phyloP scores from a whole-genome alignment of 352 stramenopile genomes.

The Pythium apleroticum region DNA sequence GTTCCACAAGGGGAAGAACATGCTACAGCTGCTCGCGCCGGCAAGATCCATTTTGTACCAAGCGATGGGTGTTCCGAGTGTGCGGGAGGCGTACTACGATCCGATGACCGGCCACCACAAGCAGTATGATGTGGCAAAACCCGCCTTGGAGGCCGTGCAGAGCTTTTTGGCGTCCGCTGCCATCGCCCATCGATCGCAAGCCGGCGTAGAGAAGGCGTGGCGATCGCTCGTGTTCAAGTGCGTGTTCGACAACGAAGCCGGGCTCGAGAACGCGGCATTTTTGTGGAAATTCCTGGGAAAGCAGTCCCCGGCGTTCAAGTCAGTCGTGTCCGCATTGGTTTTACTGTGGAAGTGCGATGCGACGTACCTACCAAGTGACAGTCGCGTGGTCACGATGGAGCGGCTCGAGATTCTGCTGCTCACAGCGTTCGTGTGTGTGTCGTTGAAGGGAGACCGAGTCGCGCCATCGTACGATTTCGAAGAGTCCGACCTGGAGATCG shows the following conservation, averaged over 20 bases:
- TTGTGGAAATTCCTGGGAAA: constrained; percentile 43
- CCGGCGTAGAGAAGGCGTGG: constrained; percentile 41
- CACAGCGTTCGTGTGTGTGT: constrained; percentile 45
- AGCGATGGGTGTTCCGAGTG: constrained; percentile 39
- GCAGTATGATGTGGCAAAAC: constrained; percentile 7
- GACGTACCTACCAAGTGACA: constrained; percentile 28
- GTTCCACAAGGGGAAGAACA: constrained; percentile 32
- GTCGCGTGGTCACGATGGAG: constrained; percentile 34
- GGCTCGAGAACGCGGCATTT: constrained; percentile 29
- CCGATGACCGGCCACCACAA: constrained; percentile 5
- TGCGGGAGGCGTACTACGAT: constrained; percentile 38
- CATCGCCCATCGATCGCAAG: constrained; percentile 29
- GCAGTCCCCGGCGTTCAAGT: constrained; percentile 41
- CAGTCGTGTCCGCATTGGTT: constrained; percentile 53
- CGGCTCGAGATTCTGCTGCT: constrained; percentile 60
- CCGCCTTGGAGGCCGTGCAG: constrained; percentile 22
- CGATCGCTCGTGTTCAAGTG: constrained; percentile 47
- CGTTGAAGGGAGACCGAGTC: constrained; percentile 21
- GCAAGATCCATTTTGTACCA: constrained; percentile 52
- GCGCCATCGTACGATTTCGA: constrained; percentile 20
- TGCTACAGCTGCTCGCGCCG: constrained; percentile 40
- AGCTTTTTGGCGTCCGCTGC: constrained; percentile 35
- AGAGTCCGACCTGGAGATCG: constrained; percentile 40
- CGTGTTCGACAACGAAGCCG: constrained; percentile 36
- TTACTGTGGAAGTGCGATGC: constrained; percentile 53